Conservation (phyloP, 148 eudicot species). For the Cornus florida region DNA sequence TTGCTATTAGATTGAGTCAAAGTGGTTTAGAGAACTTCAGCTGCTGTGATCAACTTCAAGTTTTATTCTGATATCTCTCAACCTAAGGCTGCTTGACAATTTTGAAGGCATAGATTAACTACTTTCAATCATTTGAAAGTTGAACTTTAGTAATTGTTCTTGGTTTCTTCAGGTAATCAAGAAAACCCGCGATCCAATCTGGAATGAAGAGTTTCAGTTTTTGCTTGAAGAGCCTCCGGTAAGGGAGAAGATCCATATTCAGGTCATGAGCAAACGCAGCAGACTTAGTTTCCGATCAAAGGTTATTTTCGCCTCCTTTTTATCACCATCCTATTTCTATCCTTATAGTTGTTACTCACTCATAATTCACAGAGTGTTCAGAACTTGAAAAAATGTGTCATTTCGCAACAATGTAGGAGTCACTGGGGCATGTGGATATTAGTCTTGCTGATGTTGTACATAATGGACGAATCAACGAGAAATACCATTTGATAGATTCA, state of each 20-base stretch:
- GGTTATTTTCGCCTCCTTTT: slow-evolving; percentile 23
- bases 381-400: not conserved
- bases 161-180: slow-evolving; percentile 46
- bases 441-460: slow-evolving; percentile 68
- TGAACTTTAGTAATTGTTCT: not conserved
- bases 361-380: not conserved
- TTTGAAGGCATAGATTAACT: too few species aligned
- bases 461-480: slow-evolving; percentile 80
- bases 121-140: not conserved
- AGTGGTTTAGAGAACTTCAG: too few species aligned
- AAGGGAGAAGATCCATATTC: slow-evolving; percentile 58
- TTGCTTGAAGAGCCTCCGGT: slow-evolving; percentile 82
- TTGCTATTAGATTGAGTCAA: too few species aligned
- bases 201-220: slow-evolving; percentile 79
- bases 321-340: not conserved
- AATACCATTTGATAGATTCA: slow-evolving; percentile 74
- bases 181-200: slow-evolving; percentile 68
- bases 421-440: slow-evolving; percentile 73
- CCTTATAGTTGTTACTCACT: not conserved
- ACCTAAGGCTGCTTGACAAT: not conserved
- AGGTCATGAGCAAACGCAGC: slow-evolving; percentile 70
- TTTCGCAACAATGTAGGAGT: slow-evolving; percentile 46
- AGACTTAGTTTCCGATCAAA: slow-evolving; percentile 58
- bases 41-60: too few species aligned
- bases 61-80: too few species aligned